Conservation (phyloP, 1,284 basidiomycete species). For the Melampsora larici-populina region DNA sequence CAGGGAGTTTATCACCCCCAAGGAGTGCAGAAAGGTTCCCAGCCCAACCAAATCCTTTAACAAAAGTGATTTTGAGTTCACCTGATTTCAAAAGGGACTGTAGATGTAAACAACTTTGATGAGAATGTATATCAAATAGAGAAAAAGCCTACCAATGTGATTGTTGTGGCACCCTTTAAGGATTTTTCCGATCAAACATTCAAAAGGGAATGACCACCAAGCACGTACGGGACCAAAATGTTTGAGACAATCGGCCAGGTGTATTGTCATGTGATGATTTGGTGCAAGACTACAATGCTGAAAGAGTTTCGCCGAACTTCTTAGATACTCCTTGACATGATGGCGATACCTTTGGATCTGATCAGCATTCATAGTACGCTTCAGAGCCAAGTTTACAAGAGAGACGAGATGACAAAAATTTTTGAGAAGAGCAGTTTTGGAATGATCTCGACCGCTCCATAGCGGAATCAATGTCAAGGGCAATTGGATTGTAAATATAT, state of each 20-base stretch:
- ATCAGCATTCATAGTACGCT: background rate
- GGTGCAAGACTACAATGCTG: constrained; percentile 16
- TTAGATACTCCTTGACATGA: constrained; percentile 9
- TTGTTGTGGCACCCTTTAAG: constrained; percentile 31
- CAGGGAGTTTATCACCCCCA: constrained; percentile 8
- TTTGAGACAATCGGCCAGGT: constrained; percentile 36
- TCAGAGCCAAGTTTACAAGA: constrained; percentile 26
- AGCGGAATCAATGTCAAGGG: no score
- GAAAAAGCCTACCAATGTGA: constrained; percentile 15
- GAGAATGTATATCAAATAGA: background rate
- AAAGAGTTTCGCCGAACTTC: constrained; percentile 26
- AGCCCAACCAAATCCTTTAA: constrained; percentile 1
- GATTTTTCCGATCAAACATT: constrained; percentile 34
- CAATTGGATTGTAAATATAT: no score
- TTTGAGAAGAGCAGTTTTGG: no score
- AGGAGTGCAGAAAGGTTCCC: constrained; percentile 4
- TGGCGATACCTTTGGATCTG: constrained; percentile 16
- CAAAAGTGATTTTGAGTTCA: constrained; percentile 9
- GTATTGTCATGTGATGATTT: constrained; percentile 40
- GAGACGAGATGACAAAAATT: no score
- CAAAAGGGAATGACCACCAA: constrained; percentile 40
- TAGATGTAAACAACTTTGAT: background rate
- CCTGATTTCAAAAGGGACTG: background rate
- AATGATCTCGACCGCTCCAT: no score
- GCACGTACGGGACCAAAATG: constrained; percentile 22